Conservation (phyloP, 371 early-diverging fungal genomes). For the Conidiobolus incongruus region DNA sequence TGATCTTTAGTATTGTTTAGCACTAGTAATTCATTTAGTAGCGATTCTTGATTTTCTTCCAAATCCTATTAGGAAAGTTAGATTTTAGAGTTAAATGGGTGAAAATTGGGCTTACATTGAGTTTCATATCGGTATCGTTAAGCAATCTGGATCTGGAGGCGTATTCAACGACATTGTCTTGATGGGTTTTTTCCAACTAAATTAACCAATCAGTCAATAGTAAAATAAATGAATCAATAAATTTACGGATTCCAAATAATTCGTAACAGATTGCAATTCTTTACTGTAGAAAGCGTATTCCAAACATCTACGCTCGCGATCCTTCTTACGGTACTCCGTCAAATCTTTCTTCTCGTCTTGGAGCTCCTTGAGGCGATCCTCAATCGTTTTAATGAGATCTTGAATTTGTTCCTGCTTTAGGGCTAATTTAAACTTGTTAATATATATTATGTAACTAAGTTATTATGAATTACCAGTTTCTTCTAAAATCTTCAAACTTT, state of each 20-base stretch:
- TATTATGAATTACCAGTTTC: slow-evolving; percentile 53
- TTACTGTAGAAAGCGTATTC: slow-evolving; percentile 82
- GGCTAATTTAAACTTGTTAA: slow-evolving; percentile 16
- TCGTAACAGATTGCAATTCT: slow-evolving; percentile 59
- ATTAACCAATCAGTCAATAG: neutral
- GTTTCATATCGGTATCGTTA: too few species aligned
- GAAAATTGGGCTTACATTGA: too few species aligned
- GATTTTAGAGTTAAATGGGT: too few species aligned
- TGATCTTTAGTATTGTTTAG: too few species aligned
- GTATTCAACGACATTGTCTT: too few species aligned
- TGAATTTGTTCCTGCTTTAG: slow-evolving; percentile 74
- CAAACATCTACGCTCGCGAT: slow-evolving; percentile 63
- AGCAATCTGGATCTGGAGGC: too few species aligned
- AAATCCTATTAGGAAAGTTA: too few species aligned
- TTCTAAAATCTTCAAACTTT: slow-evolving; percentile 76
- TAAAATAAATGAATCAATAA: neutral
- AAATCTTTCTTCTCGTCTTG: slow-evolving; percentile 89
- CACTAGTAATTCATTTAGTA: too few species aligned
- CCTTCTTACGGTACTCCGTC: slow-evolving; percentile 59
- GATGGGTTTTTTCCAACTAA: too few species aligned
- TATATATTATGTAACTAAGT: neutral
- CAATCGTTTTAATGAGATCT: slow-evolving; percentile 66
- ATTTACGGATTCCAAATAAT: slow-evolving; percentile 37
- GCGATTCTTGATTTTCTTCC: too few species aligned
- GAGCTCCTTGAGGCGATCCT: slow-evolving; percentile 71